Evolutionary conservation across 768 basidiomycete genomes (phyloP).

Genomic region (Rhodotorula kratochvilovae): DNA sequence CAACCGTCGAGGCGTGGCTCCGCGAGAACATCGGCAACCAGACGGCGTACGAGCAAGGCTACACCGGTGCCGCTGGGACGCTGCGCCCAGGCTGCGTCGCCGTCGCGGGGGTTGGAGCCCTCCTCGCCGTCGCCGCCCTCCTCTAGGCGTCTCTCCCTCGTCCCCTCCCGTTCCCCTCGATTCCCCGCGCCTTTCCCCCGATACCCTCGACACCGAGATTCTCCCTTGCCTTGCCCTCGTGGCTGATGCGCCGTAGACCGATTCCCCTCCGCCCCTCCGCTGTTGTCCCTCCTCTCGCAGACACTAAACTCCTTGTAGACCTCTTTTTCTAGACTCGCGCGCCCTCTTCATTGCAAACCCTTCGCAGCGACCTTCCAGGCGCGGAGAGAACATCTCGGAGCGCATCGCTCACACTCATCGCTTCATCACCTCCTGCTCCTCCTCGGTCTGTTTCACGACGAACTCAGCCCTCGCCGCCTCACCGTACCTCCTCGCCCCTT

Average conservation of each 20-base stretch:
- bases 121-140: not conserved
- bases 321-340: no score
- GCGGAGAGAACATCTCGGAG: no score
- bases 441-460: no score
- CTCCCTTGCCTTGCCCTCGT: not conserved
- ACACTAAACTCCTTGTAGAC: not conserved
- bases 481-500: not conserved
- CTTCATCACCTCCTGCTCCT: no score
- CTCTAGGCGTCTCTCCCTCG: not conserved
- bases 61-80: not conserved
- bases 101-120: no score
- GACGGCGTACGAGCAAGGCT: slow-evolving; percentile 1
- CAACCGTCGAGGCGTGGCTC: slow-evolving; percentile 33
- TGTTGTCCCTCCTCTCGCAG: not conserved
- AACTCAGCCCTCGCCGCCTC: not conserved
- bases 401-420: no score
- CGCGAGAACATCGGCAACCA: slow-evolving; percentile 21
- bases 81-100: not conserved
- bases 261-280: not conserved
- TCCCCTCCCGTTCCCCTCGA: no score
- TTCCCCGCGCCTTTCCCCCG: no score
- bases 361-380: no score
- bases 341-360: no score
- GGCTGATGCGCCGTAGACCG: no score
- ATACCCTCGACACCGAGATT: not conserved